Conservation (phyloP, 495 filamentous ascomycete species). For the Neurospora sp. region DNA sequence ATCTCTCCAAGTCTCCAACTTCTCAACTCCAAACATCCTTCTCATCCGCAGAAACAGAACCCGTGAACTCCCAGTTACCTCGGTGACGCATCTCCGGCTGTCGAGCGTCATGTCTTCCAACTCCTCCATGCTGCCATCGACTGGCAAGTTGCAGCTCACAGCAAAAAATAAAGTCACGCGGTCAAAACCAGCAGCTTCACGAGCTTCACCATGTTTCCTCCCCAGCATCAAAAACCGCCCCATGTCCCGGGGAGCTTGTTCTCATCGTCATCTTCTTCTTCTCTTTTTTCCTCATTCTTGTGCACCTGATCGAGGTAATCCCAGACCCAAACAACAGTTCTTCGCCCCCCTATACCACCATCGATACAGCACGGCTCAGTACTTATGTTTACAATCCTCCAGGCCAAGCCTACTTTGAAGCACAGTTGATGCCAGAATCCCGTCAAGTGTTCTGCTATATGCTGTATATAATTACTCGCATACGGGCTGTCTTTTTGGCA, state of each 20-base stretch:
- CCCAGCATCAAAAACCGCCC: background rate
- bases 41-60: background rate
- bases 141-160: background rate
- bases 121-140: background rate
- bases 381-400: background rate
- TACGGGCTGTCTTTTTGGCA: background rate
- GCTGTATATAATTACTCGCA: background rate
- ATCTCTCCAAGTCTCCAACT: background rate
- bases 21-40: background rate
- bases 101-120: background rate
- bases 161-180: background rate
- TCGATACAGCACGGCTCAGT: background rate
- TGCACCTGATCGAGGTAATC: background rate
- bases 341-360: background rate
- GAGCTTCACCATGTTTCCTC: background rate
- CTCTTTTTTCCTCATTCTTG: background rate
- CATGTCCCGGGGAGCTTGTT: background rate
- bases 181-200: background rate
- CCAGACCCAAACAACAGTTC: background rate
- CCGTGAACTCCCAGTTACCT: background rate
- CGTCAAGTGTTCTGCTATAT: background rate
- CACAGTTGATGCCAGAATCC: background rate
- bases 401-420: background rate
- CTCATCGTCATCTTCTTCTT: background rate
- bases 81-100: background rate